A percentile compares a stretch with the other conserved stretches of the same genome.
These are phyloP conservation scores for Miscanthus lutarioriparius DNA, from an alignment of 176 grass and related monocot species.

Conservation along the genomic window DNA sequence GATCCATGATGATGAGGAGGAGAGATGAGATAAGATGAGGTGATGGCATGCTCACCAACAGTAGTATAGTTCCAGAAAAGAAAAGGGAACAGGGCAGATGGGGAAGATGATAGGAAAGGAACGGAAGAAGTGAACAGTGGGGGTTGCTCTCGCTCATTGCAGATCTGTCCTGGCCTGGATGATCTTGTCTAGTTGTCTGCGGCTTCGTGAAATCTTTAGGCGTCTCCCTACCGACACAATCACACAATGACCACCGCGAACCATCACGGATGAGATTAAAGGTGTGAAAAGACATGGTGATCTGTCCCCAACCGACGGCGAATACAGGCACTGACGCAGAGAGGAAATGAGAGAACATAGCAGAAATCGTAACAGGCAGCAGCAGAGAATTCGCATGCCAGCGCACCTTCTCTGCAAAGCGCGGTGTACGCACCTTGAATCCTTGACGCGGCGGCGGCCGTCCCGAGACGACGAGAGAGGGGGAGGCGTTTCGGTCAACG, in stretches of 20 bases:
- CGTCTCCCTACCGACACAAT: background rate
- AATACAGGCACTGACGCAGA: background rate
- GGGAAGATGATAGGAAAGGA: background rate
- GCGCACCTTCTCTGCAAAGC: background rate
- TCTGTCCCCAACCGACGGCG: background rate
- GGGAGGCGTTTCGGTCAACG: slow-evolving; percentile 13
- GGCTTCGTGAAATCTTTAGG: background rate
- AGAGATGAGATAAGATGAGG: background rate
- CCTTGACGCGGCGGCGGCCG: background rate
- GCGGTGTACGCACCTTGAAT: slow-evolving; percentile 25
- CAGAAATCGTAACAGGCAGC: background rate
- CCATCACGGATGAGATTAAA: background rate
- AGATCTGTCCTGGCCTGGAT: slow-evolving; percentile 37
- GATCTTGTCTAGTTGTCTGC: background rate
- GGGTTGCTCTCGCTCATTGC: background rate
- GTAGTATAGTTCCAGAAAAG: background rate
- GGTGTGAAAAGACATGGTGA: background rate
- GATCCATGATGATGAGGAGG: slow-evolving; percentile 33
- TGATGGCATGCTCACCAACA: slow-evolving; percentile 14
- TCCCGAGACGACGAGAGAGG: background rate
- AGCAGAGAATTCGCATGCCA: background rate
- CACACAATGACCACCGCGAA: background rate
- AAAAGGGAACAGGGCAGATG: background rate
- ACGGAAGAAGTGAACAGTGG: slow-evolving; percentile 6
- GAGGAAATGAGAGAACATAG: background rate